Evolutionary conservation across 2,329 filamentous ascomycete species (phyloP).

Genomic region (Monosporascus sp.): DNA sequence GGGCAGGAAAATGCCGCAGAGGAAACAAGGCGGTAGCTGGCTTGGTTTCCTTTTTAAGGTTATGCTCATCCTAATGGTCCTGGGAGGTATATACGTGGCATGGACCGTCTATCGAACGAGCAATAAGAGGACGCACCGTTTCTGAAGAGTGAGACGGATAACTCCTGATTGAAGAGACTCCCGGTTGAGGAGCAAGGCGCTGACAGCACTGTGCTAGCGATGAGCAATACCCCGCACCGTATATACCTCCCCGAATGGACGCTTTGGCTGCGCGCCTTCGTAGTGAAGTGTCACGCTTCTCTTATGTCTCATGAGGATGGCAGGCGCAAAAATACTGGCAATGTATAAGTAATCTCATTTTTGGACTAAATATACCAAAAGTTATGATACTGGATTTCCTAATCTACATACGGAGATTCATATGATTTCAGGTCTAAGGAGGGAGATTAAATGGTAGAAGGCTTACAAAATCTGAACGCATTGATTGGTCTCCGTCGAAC

Average conservation of each 20-base stretch:
- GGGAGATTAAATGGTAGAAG: too few species aligned
- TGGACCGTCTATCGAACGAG: slow-evolving; percentile 77
- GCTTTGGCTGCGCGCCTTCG: slow-evolving; percentile 9
- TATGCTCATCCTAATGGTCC: slow-evolving; percentile 64
- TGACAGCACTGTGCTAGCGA: not conserved
- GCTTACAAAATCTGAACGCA: too few species aligned
- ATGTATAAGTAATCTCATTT: slow-evolving; percentile 22
- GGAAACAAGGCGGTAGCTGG: slow-evolving; percentile 49
- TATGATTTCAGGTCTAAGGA: too few species aligned
- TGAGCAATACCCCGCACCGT: slow-evolving; percentile 3
- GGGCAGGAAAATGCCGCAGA: slow-evolving; percentile 36
- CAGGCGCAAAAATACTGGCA: slow-evolving; percentile 13
- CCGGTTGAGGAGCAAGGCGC: not conserved
- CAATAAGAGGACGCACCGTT: slow-evolving; percentile 54
- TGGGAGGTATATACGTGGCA: slow-evolving; percentile 76
- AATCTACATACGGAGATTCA: too few species aligned
- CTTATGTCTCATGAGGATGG: slow-evolving; percentile 15
- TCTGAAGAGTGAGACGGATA: slow-evolving; percentile 31
- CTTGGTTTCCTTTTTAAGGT: slow-evolving; percentile 72
- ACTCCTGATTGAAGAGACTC: not conserved
- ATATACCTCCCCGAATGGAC: slow-evolving; percentile 19
- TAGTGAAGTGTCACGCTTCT: slow-evolving; percentile 10
- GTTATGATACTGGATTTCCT: slow-evolving; percentile 6
- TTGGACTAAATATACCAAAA: slow-evolving; percentile 16
- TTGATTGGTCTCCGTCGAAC: too few species aligned